These are phyloP conservation scores for Saccharomycodes ludwigii DNA, from an alignment of 805 yeast genomes.

Conservation along the genomic window DNA sequence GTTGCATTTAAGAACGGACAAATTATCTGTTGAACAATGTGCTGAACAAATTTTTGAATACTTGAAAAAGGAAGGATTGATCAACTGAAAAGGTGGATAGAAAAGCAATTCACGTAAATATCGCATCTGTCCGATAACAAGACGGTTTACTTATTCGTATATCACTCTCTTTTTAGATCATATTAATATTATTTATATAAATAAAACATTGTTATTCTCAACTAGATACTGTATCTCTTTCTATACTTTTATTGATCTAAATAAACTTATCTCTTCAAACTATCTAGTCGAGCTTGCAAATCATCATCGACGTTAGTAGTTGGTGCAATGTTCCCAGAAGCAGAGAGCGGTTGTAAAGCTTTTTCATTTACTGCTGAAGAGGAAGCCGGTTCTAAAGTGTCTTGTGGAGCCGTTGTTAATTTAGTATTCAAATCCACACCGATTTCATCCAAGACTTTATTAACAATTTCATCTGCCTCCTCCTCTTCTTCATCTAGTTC, in stretches of 20 bases:
- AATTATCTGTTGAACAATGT: conserved; percentile 65
- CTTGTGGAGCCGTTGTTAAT: conserved; percentile 34
- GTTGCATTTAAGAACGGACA: conserved; percentile 64
- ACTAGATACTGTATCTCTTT: neutral
- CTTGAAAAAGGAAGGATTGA: conserved; percentile 36
- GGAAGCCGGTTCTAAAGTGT: conserved; percentile 14
- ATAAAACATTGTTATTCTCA: neutral
- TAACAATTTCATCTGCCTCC: conserved; percentile 83
- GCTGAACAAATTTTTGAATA: conserved; percentile 63
- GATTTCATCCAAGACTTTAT: conserved; percentile 87
- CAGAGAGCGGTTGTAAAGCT: conserved; percentile 46
- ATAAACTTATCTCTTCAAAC: conserved; percentile 43
- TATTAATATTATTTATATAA: neutral
- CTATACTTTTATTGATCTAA: neutral
- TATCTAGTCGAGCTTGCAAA: conserved; percentile 76
- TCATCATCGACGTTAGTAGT: conserved; percentile 54
- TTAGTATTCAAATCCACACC: conserved; percentile 68
- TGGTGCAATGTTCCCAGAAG: conserved; percentile 15
- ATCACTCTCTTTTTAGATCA: no score
- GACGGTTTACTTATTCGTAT: no score
- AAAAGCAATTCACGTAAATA: no score
- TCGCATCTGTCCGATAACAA: no score
- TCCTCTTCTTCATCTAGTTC: conserved; percentile 79
- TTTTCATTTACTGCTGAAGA: conserved; percentile 20
- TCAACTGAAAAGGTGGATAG: no score